Conservation (phyloP, 176 grass and related monocot species). For the Alopecurus myosuroides region DNA sequence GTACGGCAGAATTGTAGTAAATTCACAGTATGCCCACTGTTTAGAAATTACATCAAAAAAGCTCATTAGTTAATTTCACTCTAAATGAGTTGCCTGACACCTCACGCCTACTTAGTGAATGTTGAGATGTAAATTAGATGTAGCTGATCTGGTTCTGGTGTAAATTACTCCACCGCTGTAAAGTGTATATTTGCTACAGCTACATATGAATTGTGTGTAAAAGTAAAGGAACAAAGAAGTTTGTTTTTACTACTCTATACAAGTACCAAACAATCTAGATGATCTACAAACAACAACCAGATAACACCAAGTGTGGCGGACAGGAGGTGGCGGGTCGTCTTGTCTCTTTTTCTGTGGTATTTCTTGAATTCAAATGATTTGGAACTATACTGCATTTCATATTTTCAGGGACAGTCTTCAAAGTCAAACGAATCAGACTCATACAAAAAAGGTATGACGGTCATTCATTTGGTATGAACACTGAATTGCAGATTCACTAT, state of each 20-base stretch:
- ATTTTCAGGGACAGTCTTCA: constrained; percentile 68
- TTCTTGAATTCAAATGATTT: constrained; percentile 7
- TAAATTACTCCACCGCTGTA: background rate
- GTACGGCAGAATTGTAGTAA: background rate
- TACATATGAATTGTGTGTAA: background rate
- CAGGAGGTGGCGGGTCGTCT: background rate
- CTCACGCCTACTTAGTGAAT: background rate
- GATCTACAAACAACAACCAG: background rate
- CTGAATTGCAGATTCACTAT: background rate
- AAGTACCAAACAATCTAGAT: background rate
- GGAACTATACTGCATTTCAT: background rate
- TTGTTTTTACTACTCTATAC: background rate
- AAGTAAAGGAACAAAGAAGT: background rate
- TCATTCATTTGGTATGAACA: background rate
- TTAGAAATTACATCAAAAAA: background rate
- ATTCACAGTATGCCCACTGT: background rate
- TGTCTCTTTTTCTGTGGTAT: background rate
- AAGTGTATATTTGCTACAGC: background rate
- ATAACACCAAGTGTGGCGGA: background rate
- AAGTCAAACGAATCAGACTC: constrained; percentile 70
- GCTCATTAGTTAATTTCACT: background rate
- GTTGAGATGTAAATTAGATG: constrained; percentile 1
- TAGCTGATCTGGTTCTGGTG: background rate
- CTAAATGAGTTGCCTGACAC: background rate
- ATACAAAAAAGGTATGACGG: constrained; percentile 57